Evolutionary conservation across 306 rosid genomes (phyloP), one percentile per base, ranked within the genome.

Genomic region (Cucumis cinereus): DNA sequence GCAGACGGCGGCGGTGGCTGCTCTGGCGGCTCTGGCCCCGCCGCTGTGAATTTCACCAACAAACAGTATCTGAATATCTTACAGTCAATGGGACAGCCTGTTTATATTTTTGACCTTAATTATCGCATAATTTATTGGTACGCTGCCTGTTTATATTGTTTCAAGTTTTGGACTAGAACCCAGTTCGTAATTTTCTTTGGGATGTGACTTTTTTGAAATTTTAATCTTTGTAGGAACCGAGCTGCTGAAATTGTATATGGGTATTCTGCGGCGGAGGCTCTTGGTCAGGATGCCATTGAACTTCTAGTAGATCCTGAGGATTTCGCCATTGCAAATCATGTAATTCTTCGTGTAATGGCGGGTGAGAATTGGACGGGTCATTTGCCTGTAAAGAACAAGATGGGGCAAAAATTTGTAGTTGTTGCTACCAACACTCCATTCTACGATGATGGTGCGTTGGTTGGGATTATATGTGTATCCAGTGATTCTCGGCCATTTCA

Each of bases 341-440:
- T 91, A 43, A 33, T 90, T 62, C 77, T 79, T 33, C 88, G 86
- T 38, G 97, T 92, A n/a, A 71, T 50, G 68, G 70, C 62, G 80
- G 99, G 99, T 60, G 96, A 95, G 85, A 89, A 81, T 77, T 95
- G 99, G 99, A 86, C 88, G 0, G 99, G 99, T 76, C 96, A 86
- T 79, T 92, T 95, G 75, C 96, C 95, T 4, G 87, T 86, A 24
- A 95, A 86, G 89, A 88, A 85, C 76, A 95, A 88, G 80, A 77
- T 13, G 79, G 97, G 99, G 76, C 96, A 90, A 23, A 85, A 81
- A 43, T 85, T 95, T 82, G 15, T 83, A 14, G 89, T 81, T 28
- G 75, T 85, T 54, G 88, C 82, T n/a, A 87, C 89, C 19, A 82
- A 85, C 81, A 85, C 98, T 10, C 98, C 99, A 3, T 92, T 95